Evolutionary conservation across 768 basidiomycete genomes (phyloP).

Genomic region (Lepiota venenata): DNA sequence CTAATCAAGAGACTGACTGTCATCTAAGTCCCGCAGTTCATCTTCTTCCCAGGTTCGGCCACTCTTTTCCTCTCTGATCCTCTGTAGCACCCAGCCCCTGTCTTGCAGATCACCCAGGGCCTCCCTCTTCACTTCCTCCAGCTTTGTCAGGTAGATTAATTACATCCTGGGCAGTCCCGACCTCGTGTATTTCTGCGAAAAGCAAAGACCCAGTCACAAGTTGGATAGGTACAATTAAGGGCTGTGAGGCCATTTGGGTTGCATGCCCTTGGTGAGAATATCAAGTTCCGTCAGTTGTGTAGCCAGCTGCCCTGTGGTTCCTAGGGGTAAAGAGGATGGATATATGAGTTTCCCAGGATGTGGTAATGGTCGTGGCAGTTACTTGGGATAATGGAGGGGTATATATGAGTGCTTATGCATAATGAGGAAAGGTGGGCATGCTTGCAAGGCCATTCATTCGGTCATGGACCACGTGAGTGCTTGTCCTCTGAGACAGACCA

Average conservation of each 20-base stretch:
- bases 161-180: slow-evolving; percentile 59
- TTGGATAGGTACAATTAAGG: slow-evolving; percentile 52
- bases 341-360: neutral
- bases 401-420: neutral
- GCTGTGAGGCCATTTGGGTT: slow-evolving; percentile 17
- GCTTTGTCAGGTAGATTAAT: slow-evolving; percentile 44
- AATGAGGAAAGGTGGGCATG: neutral
- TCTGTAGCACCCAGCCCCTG: slow-evolving; percentile 68
- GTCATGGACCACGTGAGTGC: slow-evolving; percentile 5
- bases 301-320: neutral
- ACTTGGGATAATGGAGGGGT: neutral
- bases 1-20: slow-evolving; percentile 40
- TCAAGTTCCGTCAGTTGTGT: neutral
- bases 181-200: slow-evolving; percentile 53
- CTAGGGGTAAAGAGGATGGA: neutral
- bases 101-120: slow-evolving; percentile 51
- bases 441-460: slow-evolving; percentile 2
- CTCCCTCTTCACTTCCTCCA: slow-evolving; percentile 49
- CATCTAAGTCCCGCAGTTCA: slow-evolving; percentile 60
- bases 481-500: slow-evolving; percentile 5
- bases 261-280: neutral
- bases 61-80: slow-evolving; percentile 50
- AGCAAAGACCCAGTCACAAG: slow-evolving; percentile 57
- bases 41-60: slow-evolving; percentile 71
- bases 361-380: neutral